Conservation (phyloP, 768 basidiomycete species). For the Rhizopogon salebrosus region DNA sequence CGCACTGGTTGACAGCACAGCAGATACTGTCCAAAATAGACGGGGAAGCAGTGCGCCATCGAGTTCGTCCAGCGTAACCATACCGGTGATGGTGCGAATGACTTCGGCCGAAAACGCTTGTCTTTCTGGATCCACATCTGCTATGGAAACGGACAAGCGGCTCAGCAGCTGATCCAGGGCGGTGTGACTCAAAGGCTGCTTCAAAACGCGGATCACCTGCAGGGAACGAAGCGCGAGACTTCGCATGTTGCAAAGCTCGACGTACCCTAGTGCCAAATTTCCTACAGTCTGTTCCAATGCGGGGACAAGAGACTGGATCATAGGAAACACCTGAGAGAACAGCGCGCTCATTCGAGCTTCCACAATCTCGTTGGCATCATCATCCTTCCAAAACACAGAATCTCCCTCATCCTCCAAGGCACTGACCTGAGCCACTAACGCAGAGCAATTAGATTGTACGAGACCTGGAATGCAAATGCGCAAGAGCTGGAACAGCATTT, state of each 20-base stretch:
- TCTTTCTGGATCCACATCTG: constrained; percentile 69
- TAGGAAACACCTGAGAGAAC: constrained; percentile 56
- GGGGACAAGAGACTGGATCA: constrained; percentile 67
- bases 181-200: constrained; percentile 61
- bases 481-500: constrained; percentile 81
- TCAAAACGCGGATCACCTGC: constrained; percentile 82
- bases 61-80: constrained; percentile 52
- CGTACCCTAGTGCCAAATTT: constrained; percentile 75
- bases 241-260: constrained; percentile 82
- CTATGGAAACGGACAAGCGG: constrained; percentile 78
- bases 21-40: constrained; percentile 82
- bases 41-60: constrained; percentile 66
- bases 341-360: constrained; percentile 67
- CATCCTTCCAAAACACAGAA: constrained; percentile 66
- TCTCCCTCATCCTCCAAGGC: constrained; percentile 57
- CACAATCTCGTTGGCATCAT: constrained; percentile 49
- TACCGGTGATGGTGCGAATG: constrained; percentile 64
- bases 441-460: constrained; percentile 62
- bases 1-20: constrained; percentile 77
- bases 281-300: constrained; percentile 75
- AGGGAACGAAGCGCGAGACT: constrained; percentile 83
- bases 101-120: constrained; percentile 83
- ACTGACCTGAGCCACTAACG: constrained; percentile 46
- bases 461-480: constrained; percentile 80
- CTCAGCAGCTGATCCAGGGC: constrained; percentile 79